Conservation (phyloP, 1,284 basidiomycete species). For the Anthracocystis setariae region DNA sequence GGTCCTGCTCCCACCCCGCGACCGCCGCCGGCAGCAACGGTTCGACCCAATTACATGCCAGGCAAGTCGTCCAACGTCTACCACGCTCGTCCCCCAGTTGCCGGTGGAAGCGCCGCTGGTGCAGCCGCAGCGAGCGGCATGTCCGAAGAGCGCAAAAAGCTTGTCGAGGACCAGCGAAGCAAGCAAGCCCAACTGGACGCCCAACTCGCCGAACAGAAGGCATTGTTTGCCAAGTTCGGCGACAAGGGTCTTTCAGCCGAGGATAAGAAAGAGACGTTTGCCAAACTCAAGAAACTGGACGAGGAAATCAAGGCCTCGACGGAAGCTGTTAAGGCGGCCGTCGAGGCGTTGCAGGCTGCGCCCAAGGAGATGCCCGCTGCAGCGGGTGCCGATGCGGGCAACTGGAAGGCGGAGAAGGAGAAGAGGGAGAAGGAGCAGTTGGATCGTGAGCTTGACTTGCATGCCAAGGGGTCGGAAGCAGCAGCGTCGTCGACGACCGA, state of each 20-base stretch:
- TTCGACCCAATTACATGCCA: constrained; percentile 47
- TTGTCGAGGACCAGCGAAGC: constrained; percentile 71
- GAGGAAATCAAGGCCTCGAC: constrained; percentile 78
- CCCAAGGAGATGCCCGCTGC: constrained; percentile 46
- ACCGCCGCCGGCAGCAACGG: constrained; percentile 45
- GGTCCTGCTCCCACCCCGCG: constrained; percentile 81
- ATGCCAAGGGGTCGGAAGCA: constrained; percentile 70
- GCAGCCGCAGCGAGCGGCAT: constrained; percentile 22
- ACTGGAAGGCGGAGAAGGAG: constrained; percentile 74
- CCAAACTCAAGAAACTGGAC: constrained; percentile 78
- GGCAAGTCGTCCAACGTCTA: constrained; percentile 57
- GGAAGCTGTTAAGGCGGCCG: constrained; percentile 66
- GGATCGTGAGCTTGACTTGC: constrained; percentile 70
- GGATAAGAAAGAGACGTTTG: constrained; percentile 84
- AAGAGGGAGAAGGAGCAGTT: constrained; percentile 80
- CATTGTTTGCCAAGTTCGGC: constrained; percentile 78
- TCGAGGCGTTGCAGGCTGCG: constrained; percentile 65
- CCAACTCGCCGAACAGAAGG: constrained; percentile 88
- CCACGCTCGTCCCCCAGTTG: constrained; percentile 47
- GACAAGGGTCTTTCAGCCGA: constrained; percentile 74
- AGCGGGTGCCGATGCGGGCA: constrained; percentile 61
- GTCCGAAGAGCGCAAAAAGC: constrained; percentile 54
- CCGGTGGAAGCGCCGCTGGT: constrained; percentile 8
- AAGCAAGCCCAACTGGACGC: constrained; percentile 82
- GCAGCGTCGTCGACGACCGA: constrained; percentile 74